Conservation (phyloP, 345 rosid species). For the Clausena lansium region DNA sequence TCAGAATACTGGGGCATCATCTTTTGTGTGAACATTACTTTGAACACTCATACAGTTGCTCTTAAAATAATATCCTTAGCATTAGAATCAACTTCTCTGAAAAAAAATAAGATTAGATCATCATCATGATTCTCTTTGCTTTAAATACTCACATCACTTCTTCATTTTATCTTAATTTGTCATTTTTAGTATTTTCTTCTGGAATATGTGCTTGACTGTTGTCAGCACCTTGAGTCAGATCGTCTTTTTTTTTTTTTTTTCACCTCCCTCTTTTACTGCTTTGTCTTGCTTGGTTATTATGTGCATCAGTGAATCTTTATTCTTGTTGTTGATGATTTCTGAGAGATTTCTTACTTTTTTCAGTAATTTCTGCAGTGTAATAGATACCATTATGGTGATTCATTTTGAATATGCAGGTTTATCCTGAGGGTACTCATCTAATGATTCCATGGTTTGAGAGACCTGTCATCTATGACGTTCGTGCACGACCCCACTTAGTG, state of each 20-base stretch:
- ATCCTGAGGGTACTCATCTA: constrained; percentile 91
- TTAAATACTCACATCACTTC: background rate
- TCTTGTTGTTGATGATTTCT: background rate
- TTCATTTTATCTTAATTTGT: background rate
- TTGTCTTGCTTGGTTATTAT: too few species aligned
- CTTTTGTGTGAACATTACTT: background rate
- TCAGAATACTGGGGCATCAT: background rate
- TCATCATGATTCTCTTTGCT: background rate
- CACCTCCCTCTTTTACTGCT: too few species aligned
- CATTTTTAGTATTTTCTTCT: background rate
- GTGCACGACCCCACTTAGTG: constrained; percentile 85
- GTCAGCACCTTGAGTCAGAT: background rate
- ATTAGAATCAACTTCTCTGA: background rate
- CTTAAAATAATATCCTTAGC: background rate
- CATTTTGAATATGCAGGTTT: constrained; percentile 52
- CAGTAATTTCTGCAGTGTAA: background rate
- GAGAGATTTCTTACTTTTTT: background rate
- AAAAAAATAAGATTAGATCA: background rate
- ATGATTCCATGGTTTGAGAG: constrained; percentile 94
- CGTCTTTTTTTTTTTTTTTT: background rate
- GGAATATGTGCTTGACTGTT: background rate
- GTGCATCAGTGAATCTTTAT: background rate
- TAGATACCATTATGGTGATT: background rate
- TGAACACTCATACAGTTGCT: background rate
- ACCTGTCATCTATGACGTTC: constrained; percentile 87